Percentiles rank a stretch among this genome's conserved stretches.
Evolutionary conservation across 192 early-diverging fungal species (phyloP).

Genomic region (Backusella liffmaniae): DNA sequence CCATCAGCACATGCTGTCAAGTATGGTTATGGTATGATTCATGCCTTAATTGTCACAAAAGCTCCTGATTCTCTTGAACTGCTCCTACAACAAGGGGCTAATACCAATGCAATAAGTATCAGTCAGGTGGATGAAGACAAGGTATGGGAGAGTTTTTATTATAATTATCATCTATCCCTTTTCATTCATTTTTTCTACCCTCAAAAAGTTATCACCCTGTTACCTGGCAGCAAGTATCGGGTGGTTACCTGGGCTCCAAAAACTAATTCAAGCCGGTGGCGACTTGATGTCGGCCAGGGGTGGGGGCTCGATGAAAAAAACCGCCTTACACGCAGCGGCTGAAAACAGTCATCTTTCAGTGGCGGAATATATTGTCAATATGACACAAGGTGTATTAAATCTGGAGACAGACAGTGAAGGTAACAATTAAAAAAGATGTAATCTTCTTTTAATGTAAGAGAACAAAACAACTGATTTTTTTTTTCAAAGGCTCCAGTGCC

Average conservation of each 20-base stretch:
- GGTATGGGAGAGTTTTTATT: conserved; percentile 1
- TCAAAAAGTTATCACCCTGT: conserved; percentile 14
- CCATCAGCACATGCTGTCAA: conserved; percentile 14
- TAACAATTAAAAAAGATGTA: not conserved
- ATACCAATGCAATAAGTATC: conserved; percentile 32
- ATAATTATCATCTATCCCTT: not conserved
- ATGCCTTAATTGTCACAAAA: conserved; percentile 30
- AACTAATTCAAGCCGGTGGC: conserved; percentile 31
- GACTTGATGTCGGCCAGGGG: conserved; percentile 25
- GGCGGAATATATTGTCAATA: conserved; percentile 3
- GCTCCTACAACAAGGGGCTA: conserved; percentile 33
- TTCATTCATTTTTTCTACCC: not conserved
- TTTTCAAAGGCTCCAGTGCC: conserved; percentile 21
- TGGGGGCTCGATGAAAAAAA: conserved; percentile 15
- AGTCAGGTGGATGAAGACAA: conserved; percentile 31
- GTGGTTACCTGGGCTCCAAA: conserved; percentile 31
- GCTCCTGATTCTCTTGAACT: conserved; percentile 23
- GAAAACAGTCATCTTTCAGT: conserved; percentile 12
- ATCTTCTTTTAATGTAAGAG: not conserved
- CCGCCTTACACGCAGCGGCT: conserved; percentile 11
- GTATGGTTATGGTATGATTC: conserved; percentile 37
- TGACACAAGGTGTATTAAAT: not conserved
- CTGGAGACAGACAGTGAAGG: not conserved
- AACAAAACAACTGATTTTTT: not conserved
- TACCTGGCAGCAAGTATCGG: conserved; percentile 35